A percentile compares a stretch with the other conserved stretches of the same genome.
Conservation (phyloP, 306 rosid genomes). For the Cicer yamashitae region DNA sequence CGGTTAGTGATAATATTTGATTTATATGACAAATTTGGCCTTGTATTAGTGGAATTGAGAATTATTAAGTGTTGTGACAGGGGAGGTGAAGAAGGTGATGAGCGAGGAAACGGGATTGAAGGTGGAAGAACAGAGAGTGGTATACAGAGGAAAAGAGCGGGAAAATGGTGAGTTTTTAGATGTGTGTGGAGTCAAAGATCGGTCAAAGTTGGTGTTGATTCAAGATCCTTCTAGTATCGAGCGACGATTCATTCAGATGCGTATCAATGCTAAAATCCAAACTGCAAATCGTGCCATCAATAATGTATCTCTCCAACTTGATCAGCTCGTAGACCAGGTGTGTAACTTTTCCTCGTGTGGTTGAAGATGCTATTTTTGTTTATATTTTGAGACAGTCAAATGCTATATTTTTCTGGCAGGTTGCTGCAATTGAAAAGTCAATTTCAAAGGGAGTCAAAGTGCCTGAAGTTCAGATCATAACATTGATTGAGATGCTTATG, state of each 20-base stretch:
- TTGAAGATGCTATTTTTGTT: no score
- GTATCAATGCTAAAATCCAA: slow-evolving; percentile 64
- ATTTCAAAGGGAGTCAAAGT: slow-evolving; percentile 66
- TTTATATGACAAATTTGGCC: not conserved
- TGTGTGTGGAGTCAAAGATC: slow-evolving; percentile 71
- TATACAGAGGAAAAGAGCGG: slow-evolving; percentile 71
- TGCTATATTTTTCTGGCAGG: slow-evolving; percentile 42
- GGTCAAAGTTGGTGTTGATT: slow-evolving; percentile 64
- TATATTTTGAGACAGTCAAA: no score
- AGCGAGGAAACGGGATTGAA: slow-evolving; percentile 65
- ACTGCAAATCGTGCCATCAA: slow-evolving; percentile 65
- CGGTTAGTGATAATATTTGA: not conserved
- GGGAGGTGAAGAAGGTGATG: slow-evolving; percentile 80
- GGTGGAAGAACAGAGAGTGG: slow-evolving; percentile 61
- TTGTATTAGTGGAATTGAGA: not conserved
- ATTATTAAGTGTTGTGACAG: slow-evolving; percentile 44
- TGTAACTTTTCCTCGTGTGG: not conserved
- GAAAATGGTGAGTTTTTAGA: slow-evolving; percentile 73
- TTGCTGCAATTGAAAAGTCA: slow-evolving; percentile 64
- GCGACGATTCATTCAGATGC: slow-evolving; percentile 59
- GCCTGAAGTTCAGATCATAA: slow-evolving; percentile 84
- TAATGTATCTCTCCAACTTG: slow-evolving; percentile 54
- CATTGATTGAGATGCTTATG: slow-evolving; percentile 85
- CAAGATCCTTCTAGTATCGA: slow-evolving; percentile 82
- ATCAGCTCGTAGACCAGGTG: slow-evolving; percentile 72